These are phyloP conservation scores for Pleodorina starrii DNA, from an alignment of 139 green algal genomes.

Conservation along the genomic window DNA sequence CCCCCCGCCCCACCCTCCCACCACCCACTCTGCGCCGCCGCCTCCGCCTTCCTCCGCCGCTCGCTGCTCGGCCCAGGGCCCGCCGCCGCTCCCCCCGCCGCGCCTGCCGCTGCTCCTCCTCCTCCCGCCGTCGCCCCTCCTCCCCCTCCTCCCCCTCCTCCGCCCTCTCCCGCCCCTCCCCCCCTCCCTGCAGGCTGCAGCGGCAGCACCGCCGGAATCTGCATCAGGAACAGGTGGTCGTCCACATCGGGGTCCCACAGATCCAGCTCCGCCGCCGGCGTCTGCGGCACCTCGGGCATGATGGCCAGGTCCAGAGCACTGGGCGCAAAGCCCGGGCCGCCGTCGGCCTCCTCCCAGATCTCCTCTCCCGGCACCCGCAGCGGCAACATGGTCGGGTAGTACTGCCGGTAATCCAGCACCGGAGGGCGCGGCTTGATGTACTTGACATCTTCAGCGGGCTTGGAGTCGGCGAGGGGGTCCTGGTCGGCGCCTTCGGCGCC, in stretches of 20 bases:
- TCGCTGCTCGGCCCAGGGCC: conserved; percentile 21
- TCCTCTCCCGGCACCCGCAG: conserved; percentile 51
- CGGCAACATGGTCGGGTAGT: conserved; percentile 73
- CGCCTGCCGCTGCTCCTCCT: background rate
- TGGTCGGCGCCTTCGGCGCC: conserved; percentile 5
- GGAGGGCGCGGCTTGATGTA: conserved; percentile 5
- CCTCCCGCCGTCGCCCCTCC: too few species aligned
- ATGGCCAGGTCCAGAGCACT: conserved; percentile 29
- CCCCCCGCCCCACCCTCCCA: background rate
- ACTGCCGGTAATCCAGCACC: conserved; percentile 63
- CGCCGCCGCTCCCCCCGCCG: background rate
- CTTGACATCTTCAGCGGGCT: background rate
- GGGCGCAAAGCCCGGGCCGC: background rate
- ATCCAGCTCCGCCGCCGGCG: conserved; percentile 40
- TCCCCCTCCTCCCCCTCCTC: background rate
- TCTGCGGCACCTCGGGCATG: conserved; percentile 19
- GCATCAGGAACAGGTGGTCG: conserved; percentile 72
- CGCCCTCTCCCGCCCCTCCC: background rate
- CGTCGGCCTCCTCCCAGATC: conserved; percentile 32
- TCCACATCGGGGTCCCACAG: conserved; percentile 38
- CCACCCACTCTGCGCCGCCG: background rate
- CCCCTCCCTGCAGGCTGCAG: background rate
- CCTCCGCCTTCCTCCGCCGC: background rate
- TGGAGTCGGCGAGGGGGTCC: background rate
- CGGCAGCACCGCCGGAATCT: conserved; percentile 76